Evolutionary conservation across 805 yeast species (phyloP), one percentile per base, ranked within the genome.

Genomic region (Candida namnaoensis): DNA sequence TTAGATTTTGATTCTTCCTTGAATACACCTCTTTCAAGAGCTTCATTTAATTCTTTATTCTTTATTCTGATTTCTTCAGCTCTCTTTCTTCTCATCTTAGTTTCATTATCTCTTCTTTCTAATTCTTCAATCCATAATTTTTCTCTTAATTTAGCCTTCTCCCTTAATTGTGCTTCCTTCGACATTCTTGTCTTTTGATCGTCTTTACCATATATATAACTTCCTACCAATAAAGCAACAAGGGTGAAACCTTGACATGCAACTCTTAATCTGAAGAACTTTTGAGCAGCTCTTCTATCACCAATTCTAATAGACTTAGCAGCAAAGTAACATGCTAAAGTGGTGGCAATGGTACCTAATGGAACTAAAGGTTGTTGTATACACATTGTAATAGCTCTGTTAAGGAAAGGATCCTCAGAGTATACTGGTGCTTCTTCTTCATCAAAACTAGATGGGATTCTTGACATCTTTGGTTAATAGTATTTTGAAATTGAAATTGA

Each of bases 331-430:
- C 90, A 86, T 0, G 96, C 96, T 4, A 80, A 85, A 8, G 84
- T 74, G 3, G 97, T 90, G 38, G 82, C 76, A 5, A 83, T 55
- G 13, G 85, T 71, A 2, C 96, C 96, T 6, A 88, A 42, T 1
- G 97, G 96, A 1, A 90, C 96, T 10, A 85, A 64, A 2, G 97
- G 97, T 57, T 90, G 95, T 60, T 88, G 83, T 56, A 80, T 84
- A 46, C 85, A 78, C 35, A 33, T 33, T 33, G 23, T 58, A 55
- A 58, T 57, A 44, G 61, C 71, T 40, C 68, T 63, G 48, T 36
- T 13, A 12, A 32, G 28, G 35, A 12, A n/a, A 10, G 12, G 7
- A 23, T 15, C 15, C 9, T 26, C 26, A 3, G n/a, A 12, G 23
- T 15, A 36, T 15, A n/a, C 36, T 34, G 19, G 39, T 5, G 48